These are phyloP conservation scores for Claviceps lovelessii DNA, from an alignment of 2,329 filamentous ascomycete species.

Conservation along the genomic window DNA sequence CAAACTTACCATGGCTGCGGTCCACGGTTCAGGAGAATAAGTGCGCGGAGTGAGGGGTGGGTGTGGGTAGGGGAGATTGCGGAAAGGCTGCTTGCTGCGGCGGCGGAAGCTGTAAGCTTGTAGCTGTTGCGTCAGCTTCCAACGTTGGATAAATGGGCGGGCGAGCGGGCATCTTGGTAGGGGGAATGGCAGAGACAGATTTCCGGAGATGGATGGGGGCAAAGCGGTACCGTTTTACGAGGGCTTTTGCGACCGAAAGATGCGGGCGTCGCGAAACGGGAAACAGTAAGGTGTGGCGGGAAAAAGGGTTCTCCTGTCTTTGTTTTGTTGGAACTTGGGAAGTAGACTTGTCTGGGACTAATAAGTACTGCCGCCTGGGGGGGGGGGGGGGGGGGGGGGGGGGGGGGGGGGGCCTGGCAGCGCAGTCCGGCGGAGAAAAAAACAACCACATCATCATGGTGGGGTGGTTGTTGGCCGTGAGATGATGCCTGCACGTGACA, in stretches of 20 bases:
- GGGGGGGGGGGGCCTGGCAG: conserved; percentile 6
- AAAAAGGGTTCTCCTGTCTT: conserved; percentile 5
- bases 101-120: not conserved
- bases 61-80: conserved; percentile 7
- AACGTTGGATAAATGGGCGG: too few relatives aligned
- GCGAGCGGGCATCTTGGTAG: too few relatives aligned
- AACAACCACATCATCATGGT: conserved; percentile 18
- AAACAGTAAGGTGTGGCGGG: not conserved
- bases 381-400: conserved; percentile 5
- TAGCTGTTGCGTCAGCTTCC: conserved; percentile 1
- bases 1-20: conserved; percentile 27
- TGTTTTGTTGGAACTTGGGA: conserved; percentile 5
- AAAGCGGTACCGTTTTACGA: not conserved
- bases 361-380: conserved; percentile 6
- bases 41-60: conserved; percentile 12
- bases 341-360: not conserved
- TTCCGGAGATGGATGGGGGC: not conserved
- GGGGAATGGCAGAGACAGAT: too few relatives aligned
- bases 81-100: not conserved
- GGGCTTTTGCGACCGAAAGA: not conserved
- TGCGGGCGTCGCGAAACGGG: conserved; percentile 2
- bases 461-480: conserved; percentile 16
- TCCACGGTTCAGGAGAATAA: conserved; percentile 17
- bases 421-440: conserved; percentile 18
- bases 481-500: conserved; percentile 19